These are phyloP conservation scores for Cutaneotrichosporon cutaneum DNA, from an alignment of 1,284 basidiomycete genomes.

Conservation along the genomic window DNA sequence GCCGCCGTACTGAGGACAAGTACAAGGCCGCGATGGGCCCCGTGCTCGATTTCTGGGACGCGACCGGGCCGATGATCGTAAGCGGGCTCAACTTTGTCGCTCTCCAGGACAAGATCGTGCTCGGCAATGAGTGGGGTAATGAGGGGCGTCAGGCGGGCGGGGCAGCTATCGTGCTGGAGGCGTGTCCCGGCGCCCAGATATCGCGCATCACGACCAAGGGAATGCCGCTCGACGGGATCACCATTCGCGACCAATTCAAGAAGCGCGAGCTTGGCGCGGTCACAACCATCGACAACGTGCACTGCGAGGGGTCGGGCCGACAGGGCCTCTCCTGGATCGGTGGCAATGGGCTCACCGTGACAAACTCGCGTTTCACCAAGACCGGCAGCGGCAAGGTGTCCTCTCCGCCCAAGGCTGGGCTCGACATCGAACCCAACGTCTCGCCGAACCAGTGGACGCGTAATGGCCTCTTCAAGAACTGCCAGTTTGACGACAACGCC, in stretches of 20 bases:
- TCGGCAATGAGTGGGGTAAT: neutral
- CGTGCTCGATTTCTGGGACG: neutral
- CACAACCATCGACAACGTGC: neutral
- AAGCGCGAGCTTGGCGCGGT: neutral
- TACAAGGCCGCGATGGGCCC: neutral
- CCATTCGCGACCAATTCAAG: neutral
- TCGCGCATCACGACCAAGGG: neutral
- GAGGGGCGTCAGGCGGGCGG: neutral
- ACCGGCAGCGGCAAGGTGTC: neutral
- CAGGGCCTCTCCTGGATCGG: slow-evolving; percentile 1
- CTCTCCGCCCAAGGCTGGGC: neutral
- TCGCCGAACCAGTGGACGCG: neutral
- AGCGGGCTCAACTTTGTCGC: neutral
- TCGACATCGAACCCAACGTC: neutral
- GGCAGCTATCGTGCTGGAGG: neutral
- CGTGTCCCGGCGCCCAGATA: neutral
- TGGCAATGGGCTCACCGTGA: neutral
- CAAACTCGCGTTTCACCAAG: neutral
- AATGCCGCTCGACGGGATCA: neutral
- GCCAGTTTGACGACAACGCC: neutral
- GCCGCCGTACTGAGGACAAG: neutral
- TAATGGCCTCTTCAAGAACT: neutral
- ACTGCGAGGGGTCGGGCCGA: neutral
- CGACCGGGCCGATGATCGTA: neutral
- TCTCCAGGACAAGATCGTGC: neutral